A percentile compares a stretch with the other conserved stretches of the same genome.
Conservation (phyloP, 805 yeast genomes). For the Blastobotrys chiropterorum region DNA sequence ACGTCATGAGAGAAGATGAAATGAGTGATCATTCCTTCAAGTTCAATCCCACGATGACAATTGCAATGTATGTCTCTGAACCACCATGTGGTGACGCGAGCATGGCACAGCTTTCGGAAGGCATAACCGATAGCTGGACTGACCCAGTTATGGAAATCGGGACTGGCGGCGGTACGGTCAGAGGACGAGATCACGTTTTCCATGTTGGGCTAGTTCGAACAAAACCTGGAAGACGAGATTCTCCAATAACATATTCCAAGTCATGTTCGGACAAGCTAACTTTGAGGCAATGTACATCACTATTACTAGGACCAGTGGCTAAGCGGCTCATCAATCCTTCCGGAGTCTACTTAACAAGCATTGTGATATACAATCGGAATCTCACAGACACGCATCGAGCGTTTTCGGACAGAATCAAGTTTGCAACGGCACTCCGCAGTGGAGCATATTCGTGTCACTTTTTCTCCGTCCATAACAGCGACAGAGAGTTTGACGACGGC, state of each 20-base stretch:
- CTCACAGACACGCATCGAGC: slow-evolving; percentile 28
- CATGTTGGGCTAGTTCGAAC: slow-evolving; percentile 69
- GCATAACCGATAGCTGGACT: slow-evolving; percentile 19
- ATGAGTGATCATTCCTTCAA: slow-evolving; percentile 9
- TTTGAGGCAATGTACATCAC: slow-evolving; percentile 44
- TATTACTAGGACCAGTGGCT: slow-evolving; percentile 28
- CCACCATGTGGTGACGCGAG: slow-evolving; percentile 92
- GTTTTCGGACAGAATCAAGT: slow-evolving; percentile 17
- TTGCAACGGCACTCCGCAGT: background rate
- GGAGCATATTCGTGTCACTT: slow-evolving; percentile 1
- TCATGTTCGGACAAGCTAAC: slow-evolving; percentile 86
- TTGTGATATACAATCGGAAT: slow-evolving; percentile 26
- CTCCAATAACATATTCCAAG: slow-evolving; percentile 64
- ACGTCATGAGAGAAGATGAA: background rate
- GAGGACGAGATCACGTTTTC: slow-evolving; percentile 63
- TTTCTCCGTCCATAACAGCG: background rate
- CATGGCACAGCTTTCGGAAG: slow-evolving; percentile 39
- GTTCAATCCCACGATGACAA: slow-evolving; percentile 24
- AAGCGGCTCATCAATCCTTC: slow-evolving; percentile 17
- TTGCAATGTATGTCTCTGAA: slow-evolving; percentile 64
- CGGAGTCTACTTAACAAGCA: slow-evolving; percentile 21
- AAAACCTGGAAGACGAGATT: slow-evolving; percentile 86
- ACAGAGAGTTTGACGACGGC: background rate
- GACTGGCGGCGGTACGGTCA: slow-evolving; percentile 19
- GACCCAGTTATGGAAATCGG: slow-evolving; percentile 5